phyloP scores from a whole-genome alignment of 2,329 filamentous ascomycete genomes.

The Colletotrichum sp. region DNA sequence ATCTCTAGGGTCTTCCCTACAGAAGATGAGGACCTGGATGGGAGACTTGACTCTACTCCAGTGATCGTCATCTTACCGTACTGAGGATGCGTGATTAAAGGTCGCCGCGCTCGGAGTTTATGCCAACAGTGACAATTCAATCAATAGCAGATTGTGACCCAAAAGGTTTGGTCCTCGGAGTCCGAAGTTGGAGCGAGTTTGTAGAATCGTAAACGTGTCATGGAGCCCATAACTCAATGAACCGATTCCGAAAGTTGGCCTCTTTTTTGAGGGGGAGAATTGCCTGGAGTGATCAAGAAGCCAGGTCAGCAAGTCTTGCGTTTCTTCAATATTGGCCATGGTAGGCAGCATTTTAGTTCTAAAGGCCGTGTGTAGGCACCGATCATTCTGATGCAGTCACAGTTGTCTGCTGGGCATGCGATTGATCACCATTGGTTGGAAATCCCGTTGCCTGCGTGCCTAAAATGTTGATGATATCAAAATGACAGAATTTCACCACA shows the following conservation, averaged over 20 bases:
- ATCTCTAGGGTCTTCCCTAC: neutral
- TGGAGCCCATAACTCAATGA: neutral
- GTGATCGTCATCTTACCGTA: neutral
- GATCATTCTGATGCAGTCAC: neutral
- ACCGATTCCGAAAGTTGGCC: neutral
- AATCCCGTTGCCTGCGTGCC: neutral
- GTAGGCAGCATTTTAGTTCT: neutral
- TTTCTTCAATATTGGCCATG: neutral
- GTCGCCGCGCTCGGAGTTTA: neutral
- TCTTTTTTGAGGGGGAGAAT: neutral
- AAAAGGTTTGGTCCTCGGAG: neutral
- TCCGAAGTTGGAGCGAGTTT: neutral
- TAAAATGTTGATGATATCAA: neutral
- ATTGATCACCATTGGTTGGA: neutral
- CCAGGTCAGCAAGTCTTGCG: neutral
- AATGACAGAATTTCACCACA: neutral
- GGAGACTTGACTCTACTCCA: neutral
- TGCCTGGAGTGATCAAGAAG: neutral
- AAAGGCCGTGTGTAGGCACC: neutral
- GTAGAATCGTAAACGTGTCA: neutral
- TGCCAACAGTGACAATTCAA: neutral
- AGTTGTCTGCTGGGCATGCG: neutral
- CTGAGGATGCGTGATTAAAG: neutral
- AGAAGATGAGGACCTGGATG: neutral
- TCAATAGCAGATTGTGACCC: neutral